phyloP scores from a whole-genome alignment of 768 basidiomycete genomes.

The Roridomyces roridus region DNA sequence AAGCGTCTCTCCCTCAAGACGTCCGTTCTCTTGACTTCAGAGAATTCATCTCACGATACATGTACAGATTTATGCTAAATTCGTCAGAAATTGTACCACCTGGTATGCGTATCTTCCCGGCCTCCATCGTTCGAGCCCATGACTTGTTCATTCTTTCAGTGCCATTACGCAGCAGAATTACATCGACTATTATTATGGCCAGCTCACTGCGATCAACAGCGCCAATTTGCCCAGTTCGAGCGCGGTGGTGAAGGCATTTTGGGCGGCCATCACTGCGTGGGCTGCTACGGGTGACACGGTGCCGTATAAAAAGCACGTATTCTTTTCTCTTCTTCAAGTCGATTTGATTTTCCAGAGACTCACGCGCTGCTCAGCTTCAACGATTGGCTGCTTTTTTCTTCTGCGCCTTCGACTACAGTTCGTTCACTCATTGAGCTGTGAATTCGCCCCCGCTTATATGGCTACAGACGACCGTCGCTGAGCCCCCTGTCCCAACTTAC shows the following conservation, averaged over 20 bases:
- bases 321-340: background rate
- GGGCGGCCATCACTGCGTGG: slow-evolving; percentile 14
- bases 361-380: slow-evolving; percentile 5
- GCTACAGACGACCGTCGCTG: background rate
- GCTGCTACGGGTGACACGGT: slow-evolving; percentile 17
- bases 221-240: slow-evolving; percentile 6
- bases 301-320: slow-evolving; percentile 18
- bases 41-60: background rate
- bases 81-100: slow-evolving; percentile 28
- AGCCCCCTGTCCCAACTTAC: background rate
- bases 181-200: slow-evolving; percentile 25
- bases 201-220: slow-evolving; percentile 11
- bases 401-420: slow-evolving; percentile 3
- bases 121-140: slow-evolving; percentile 21
- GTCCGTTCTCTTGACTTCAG: background rate
- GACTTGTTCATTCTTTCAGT: slow-evolving; percentile 1
- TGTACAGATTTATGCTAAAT: slow-evolving; percentile 21
- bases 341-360: background rate
- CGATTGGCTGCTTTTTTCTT: slow-evolving; percentile 20
- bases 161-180: slow-evolving; percentile 29
- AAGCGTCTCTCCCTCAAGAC: slow-evolving; percentile 15
- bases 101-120: slow-evolving; percentile 16
- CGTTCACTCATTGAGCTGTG: background rate
- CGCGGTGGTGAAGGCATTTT: slow-evolving; percentile 7
- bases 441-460: background rate